Conservation (phyloP, 2,329 filamentous ascomycete genomes). For the Penicillium polonicum region DNA sequence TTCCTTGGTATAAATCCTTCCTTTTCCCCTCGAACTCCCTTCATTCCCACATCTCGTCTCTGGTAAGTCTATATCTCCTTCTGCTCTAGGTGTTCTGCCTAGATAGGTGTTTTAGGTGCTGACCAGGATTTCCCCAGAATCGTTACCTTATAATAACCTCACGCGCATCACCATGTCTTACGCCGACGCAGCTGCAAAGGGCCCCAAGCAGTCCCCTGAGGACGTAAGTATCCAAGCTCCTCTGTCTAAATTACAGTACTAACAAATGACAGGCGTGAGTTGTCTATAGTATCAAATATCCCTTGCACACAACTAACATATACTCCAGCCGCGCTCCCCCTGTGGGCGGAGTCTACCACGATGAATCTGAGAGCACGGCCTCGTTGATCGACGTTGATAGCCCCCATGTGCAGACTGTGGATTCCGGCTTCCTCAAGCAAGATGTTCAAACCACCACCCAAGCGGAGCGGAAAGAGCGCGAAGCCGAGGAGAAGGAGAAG, state of each 20-base stretch:
- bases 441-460: conserved; percentile 48
- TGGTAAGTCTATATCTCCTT: conserved; percentile 2
- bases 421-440: conserved; percentile 43
- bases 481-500: conserved; percentile 32
- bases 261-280: conserved; percentile 40
- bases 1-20: conserved; percentile 26
- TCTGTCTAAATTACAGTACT: neutral
- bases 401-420: conserved; percentile 46
- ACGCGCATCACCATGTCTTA: conserved; percentile 45
- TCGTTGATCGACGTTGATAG: conserved; percentile 50
- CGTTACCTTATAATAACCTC: neutral
- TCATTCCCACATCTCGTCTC: conserved; percentile 1
- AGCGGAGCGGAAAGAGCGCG: conserved; percentile 45
- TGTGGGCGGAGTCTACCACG: conserved; percentile 39
- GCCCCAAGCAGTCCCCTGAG: conserved; percentile 48
- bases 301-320: conserved; percentile 10
- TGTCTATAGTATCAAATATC: neutral
- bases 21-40: conserved; percentile 4
- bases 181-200: conserved; percentile 49
- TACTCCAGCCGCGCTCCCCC: conserved; percentile 42
- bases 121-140: neutral
- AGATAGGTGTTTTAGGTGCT: neutral
- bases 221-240: conserved; percentile 41
- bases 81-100: neutral
- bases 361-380: conserved; percentile 42